phyloP scores from a whole-genome alignment of 352 stramenopile species.

The Globisporangium apiculatum region DNA sequence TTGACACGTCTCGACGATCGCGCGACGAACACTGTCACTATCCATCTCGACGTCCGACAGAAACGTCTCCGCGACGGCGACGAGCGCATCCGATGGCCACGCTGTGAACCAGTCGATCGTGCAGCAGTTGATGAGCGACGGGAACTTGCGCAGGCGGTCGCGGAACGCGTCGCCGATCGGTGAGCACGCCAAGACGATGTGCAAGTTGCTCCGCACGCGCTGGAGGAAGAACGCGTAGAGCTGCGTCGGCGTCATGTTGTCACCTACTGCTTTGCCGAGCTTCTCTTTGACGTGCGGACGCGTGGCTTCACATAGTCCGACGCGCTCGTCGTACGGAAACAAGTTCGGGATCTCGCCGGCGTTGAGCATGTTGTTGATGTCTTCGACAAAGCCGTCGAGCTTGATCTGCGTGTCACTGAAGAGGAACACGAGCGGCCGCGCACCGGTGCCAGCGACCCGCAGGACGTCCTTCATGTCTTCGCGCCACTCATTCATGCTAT shows the following conservation, averaged over 20 bases:
- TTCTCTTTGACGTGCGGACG: conserved; percentile 90
- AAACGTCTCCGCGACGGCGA: conserved; percentile 92
- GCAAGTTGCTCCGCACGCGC: conserved; percentile 87
- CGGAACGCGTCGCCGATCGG: conserved; percentile 93
- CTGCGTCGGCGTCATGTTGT: conserved; percentile 89
- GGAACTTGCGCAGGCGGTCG: conserved; percentile 92
- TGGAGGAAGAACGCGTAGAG: conserved; percentile 93
- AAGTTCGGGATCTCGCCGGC: conserved; percentile 93
- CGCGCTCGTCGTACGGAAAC: conserved; percentile 90
- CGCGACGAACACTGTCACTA: conserved; percentile 48
- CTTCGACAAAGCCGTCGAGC: conserved; percentile 93
- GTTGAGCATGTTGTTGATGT: conserved; percentile 97
- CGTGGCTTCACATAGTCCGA: conserved; percentile 87
- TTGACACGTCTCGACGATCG: conserved; percentile 90
- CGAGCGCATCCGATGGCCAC: conserved; percentile 90
- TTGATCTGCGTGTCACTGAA: conserved; percentile 96
- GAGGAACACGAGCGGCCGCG: conserved; percentile 87
- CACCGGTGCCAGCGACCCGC: conserved; percentile 81
- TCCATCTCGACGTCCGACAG: conserved; percentile 88
- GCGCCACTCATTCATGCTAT: conserved; percentile 91
- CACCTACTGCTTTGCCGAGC: conserved; percentile 80
- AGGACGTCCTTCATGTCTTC: conserved; percentile 94
- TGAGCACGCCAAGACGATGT: conserved; percentile 93
- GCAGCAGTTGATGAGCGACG: conserved; percentile 95
- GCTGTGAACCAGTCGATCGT: conserved; percentile 97